These are phyloP conservation scores for Pythium volutum DNA, from an alignment of 352 stramenopile genomes.

Conservation along the genomic window DNA sequence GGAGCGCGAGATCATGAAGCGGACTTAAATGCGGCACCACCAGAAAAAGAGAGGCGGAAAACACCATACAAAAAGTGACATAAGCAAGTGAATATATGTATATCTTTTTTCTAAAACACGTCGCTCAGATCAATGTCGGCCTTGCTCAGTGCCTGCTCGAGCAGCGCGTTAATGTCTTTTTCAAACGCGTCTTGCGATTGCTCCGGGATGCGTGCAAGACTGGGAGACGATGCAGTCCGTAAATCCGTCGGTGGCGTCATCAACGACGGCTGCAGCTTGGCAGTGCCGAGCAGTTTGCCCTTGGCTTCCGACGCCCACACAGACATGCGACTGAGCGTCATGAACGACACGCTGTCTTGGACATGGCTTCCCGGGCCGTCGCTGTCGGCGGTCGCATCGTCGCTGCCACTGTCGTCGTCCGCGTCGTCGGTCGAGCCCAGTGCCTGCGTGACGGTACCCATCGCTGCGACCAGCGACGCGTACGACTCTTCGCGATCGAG, in stretches of 20 bases:
- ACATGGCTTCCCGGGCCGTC: conserved; percentile 19
- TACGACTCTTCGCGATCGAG: conserved; percentile 58
- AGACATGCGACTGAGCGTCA: conserved; percentile 53
- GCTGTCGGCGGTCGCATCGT: conserved; percentile 16
- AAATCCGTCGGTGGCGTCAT: background rate
- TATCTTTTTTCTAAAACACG: conserved; percentile 9
- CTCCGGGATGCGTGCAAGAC: conserved; percentile 14
- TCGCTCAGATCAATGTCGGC: conserved; percentile 43
- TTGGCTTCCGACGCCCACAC: conserved; percentile 60
- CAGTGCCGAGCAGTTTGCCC: conserved; percentile 32
- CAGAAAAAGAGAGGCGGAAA: too few species aligned
- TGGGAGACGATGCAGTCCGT: conserved; percentile 3
- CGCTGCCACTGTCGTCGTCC: conserved; percentile 33
- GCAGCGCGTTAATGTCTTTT: conserved; percentile 35
- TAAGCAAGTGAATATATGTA: background rate
- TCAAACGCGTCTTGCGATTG: conserved; percentile 35
- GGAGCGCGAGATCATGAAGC: conserved; percentile 73
- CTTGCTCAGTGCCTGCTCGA: conserved; percentile 51
- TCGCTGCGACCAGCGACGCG: conserved; percentile 49
- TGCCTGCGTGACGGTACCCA: conserved; percentile 26
- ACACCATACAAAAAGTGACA: background rate
- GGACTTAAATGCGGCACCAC: background rate
- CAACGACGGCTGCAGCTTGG: background rate
- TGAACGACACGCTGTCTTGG: conserved; percentile 61
- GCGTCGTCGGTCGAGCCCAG: background rate